Evolutionary conservation across 2,329 filamentous ascomycete genomes (phyloP).

Genomic region (Penicillium psychrosexuale): DNA sequence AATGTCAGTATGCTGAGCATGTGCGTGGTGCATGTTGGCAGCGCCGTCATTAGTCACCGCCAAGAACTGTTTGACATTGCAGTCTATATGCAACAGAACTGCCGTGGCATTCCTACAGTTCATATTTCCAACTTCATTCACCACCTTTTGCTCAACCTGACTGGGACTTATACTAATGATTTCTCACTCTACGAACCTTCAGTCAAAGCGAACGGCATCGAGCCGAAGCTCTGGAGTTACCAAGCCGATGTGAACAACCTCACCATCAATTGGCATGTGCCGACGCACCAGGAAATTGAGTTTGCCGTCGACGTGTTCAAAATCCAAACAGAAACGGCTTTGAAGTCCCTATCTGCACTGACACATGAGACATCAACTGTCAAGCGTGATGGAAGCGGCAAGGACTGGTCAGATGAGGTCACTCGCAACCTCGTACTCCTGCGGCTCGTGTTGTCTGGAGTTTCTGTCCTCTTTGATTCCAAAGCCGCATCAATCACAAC

Average conservation of each 20-base stretch:
- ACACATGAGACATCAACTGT: constrained; percentile 77
- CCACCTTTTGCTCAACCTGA: constrained; percentile 89
- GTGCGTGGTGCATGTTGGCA: constrained; percentile 94
- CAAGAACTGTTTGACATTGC: constrained; percentile 87
- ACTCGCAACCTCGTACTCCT: constrained; percentile 84
- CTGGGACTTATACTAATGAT: constrained; percentile 89
- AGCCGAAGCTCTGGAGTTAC: constrained; percentile 79
- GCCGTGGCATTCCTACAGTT: constrained; percentile 87
- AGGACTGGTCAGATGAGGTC: constrained; percentile 98
- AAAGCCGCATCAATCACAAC: constrained; percentile 61
- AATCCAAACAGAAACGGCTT: constrained; percentile 73
- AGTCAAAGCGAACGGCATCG: constrained; percentile 66
- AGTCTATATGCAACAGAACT: constrained; percentile 93
- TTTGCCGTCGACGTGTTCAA: constrained; percentile 90
- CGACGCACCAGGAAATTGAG: constrained; percentile 72
- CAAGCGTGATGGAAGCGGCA: constrained; percentile 90
- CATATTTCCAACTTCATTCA: constrained; percentile 98
- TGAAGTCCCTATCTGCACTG: constrained; percentile 71
- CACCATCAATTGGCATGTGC: constrained; percentile 87
- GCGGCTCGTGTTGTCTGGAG: constrained; percentile 82
- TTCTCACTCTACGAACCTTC: constrained; percentile 82
- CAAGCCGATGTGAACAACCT: constrained; percentile 70
- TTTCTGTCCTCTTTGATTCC: constrained; percentile 85
- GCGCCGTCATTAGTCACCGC: constrained; percentile 83
- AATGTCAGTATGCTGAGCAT: constrained; percentile 96